Evolutionary conservation across 2,329 filamentous ascomycete genomes (phyloP).

Genomic region (Ophiosphaerella narmari): DNA sequence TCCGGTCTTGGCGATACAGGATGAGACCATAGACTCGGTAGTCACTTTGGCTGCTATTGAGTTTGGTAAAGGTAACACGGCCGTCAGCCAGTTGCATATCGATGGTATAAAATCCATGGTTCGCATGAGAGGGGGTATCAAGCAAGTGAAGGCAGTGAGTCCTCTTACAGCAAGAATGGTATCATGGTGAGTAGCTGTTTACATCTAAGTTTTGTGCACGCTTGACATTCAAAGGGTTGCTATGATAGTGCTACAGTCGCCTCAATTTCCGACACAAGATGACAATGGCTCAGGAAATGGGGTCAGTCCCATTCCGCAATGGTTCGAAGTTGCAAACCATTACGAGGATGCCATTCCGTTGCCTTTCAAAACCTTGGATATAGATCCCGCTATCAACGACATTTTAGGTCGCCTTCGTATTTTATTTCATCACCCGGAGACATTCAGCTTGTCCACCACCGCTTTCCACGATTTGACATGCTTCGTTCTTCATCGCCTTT

Average conservation of each 20-base stretch:
- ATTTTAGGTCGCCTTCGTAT: conserved; percentile 52
- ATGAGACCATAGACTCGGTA: conserved; percentile 62
- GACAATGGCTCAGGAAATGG: conserved; percentile 56
- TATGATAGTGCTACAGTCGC: conserved; percentile 57
- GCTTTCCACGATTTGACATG: conserved; percentile 61
- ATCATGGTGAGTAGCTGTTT: conserved; percentile 51
- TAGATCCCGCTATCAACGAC: conserved; percentile 45
- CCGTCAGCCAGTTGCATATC: conserved; percentile 45
- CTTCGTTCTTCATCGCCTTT: conserved; percentile 58
- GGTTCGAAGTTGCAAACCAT: conserved; percentile 45
- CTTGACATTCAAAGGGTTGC: conserved; percentile 55
- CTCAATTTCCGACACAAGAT: conserved; percentile 60
- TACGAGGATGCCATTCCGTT: conserved; percentile 5
- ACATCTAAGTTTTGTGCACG: background rate
- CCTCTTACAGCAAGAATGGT: conserved; percentile 62
- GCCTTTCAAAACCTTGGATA: conserved; percentile 25
- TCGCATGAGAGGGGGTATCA: conserved; percentile 57
- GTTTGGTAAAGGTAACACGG: conserved; percentile 4
- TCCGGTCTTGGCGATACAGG: conserved; percentile 54
- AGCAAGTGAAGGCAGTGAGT: conserved; percentile 53
- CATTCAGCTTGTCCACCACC: conserved; percentile 43
- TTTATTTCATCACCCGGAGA: conserved; percentile 47
- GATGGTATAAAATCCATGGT: conserved; percentile 57
- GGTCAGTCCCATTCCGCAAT: conserved; percentile 56
- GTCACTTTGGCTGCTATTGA: conserved; percentile 47